Evolutionary conservation across 768 basidiomycete species (phyloP).

Genomic region (Baorangia bicolor): DNA sequence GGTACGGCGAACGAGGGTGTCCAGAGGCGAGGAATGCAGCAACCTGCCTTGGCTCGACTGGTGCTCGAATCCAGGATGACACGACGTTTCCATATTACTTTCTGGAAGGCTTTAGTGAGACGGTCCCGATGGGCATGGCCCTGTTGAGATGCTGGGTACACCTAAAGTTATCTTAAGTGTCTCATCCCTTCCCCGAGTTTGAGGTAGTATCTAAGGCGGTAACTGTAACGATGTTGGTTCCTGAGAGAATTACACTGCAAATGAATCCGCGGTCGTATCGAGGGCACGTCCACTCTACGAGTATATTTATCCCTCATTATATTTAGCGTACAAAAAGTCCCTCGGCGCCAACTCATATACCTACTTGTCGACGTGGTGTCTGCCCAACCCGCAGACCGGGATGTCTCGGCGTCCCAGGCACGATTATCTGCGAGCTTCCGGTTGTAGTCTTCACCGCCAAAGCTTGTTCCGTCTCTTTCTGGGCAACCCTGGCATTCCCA

Average conservation of each 20-base stretch:
- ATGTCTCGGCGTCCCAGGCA: conserved; percentile 80
- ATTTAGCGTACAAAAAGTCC: conserved; percentile 2
- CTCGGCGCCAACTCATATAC: conserved; percentile 45
- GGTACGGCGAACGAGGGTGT: conserved; percentile 52
- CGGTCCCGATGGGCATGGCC: conserved; percentile 8
- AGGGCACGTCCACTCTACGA: not conserved
- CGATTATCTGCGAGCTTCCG: conserved; percentile 64
- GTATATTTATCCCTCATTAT: conserved; percentile 1
- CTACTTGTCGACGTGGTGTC: conserved; percentile 72
- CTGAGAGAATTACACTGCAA: conserved; percentile 7
- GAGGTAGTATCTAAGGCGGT: conserved; percentile 12
- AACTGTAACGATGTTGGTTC: conserved; percentile 6
- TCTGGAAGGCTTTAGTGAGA: conserved; percentile 1
- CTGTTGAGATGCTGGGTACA: not conserved
- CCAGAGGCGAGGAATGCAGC: conserved; percentile 53
- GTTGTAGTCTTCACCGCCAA: conserved; percentile 52
- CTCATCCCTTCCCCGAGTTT: not conserved
- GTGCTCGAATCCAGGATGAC: conserved; percentile 14
- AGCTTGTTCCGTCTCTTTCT: conserved; percentile 60
- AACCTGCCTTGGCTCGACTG: conserved; percentile 29
- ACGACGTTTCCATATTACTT: conserved; percentile 20
- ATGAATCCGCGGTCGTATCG: not conserved
- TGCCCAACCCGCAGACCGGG: conserved; percentile 65
- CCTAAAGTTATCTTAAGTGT: not conserved
- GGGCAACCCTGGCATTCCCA: conserved; percentile 48